Conservation (phyloP, 768 basidiomycete genomes). For the Jaapia argillacea region DNA sequence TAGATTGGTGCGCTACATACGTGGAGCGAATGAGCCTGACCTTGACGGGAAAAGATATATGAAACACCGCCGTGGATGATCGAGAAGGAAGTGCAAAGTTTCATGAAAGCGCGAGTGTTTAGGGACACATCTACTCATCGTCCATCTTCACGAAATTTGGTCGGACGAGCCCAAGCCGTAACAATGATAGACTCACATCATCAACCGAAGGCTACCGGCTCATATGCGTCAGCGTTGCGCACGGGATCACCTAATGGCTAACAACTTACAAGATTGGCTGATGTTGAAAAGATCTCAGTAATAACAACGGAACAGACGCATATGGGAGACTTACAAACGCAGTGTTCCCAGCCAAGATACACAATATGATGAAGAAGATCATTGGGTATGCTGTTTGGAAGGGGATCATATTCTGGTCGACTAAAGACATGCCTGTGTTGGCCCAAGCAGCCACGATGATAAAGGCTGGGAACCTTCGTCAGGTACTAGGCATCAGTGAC, state of each 20-base stretch:
- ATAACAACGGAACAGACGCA: too few species aligned
- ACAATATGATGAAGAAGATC: conserved; percentile 29
- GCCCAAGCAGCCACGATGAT: conserved; percentile 40
- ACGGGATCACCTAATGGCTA: too few species aligned
- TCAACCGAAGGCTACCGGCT: conserved; percentile 29
- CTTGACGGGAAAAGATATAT: conserved; percentile 85
- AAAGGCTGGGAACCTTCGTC: conserved; percentile 38
- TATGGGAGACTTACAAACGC: conserved; percentile 44
- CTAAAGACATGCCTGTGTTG: conserved; percentile 39
- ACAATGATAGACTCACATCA: too few species aligned
- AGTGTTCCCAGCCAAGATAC: conserved; percentile 48
- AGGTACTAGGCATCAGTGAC: too few species aligned
- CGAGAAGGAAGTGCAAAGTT: conserved; percentile 84
- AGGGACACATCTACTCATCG: conserved; percentile 49
- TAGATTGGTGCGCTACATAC: too few species aligned
- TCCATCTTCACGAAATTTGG: conserved; percentile 64
- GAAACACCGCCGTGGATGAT: conserved; percentile 90
- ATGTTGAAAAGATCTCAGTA: too few species aligned
- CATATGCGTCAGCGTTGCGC: too few species aligned
- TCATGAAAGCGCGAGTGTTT: conserved; percentile 53
- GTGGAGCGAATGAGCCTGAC: too few species aligned
- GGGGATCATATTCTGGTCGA: conserved; percentile 41
- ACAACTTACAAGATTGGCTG: too few species aligned
- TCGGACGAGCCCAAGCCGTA: conserved; percentile 19
- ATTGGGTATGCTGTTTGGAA: conserved; percentile 38